These are phyloP conservation scores for Aspergillus wentii DNA, from an alignment of 495 filamentous ascomycete genomes.

Conservation along the genomic window DNA sequence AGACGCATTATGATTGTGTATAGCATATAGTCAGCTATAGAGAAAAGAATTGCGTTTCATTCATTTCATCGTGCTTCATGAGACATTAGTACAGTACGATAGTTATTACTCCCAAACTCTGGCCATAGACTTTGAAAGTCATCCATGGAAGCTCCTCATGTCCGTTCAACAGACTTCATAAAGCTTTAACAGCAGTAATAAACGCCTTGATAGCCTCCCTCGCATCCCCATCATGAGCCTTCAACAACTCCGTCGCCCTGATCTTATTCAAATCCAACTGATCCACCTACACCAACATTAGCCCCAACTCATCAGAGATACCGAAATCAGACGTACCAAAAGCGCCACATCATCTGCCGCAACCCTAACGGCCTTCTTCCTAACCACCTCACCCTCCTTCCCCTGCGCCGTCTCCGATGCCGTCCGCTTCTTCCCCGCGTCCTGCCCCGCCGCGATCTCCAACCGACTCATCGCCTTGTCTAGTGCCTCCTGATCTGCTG, in stretches of 20 bases:
- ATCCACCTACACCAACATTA: conserved; percentile 61
- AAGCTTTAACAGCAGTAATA: conserved; percentile 32
- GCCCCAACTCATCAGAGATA: conserved; percentile 2
- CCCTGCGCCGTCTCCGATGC: conserved; percentile 22
- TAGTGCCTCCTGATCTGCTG: conserved; percentile 73
- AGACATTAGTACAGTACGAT: too few species aligned
- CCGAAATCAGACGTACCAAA: conserved; percentile 45
- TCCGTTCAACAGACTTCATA: conserved; percentile 3
- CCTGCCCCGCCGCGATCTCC: conserved; percentile 40
- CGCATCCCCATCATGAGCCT: conserved; percentile 72
- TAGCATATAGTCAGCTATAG: too few species aligned
- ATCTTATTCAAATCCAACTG: conserved; percentile 72
- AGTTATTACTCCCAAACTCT: too few species aligned
- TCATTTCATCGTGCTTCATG: too few species aligned
- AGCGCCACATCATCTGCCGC: conserved; percentile 60
- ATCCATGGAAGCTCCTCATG: not conserved
- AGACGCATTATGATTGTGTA: too few species aligned
- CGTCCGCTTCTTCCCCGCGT: conserved; percentile 9
- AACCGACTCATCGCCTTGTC: conserved; percentile 76
- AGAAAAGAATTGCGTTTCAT: too few species aligned
- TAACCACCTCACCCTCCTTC: conserved; percentile 36
- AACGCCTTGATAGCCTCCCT: conserved; percentile 65
- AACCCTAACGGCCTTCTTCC: conserved; percentile 59
- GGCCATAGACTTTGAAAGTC: too few species aligned
- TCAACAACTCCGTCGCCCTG: conserved; percentile 81